Base-by-base conservation (phyloP, 768 basidiomycete species). In the Leccinum disarticulatum region DNA sequence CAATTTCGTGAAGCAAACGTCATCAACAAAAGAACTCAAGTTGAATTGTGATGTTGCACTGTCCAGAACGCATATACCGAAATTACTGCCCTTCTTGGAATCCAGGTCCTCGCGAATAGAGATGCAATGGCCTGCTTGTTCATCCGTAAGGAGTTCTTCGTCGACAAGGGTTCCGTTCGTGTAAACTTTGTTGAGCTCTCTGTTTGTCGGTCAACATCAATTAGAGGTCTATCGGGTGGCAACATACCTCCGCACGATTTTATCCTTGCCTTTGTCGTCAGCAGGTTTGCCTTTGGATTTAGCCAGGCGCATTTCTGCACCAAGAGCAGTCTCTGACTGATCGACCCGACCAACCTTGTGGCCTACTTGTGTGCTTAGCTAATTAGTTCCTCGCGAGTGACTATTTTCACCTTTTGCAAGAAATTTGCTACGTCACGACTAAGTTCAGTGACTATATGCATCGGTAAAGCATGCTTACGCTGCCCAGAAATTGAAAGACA, bases 291-390 rank as follows among this genome's bases (percentile, higher is more conserved):
- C 75, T 62, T 77, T 80, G 15, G 75, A 75, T 66, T 90, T 90
- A 22, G 92, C 91, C 60, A 90, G 73, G 30, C 96, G 88, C 91
- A 98, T 96, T 74, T 98, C 96, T 22, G 93, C 93, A 25, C 96
- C 97, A 11, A 99, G 87, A 0, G 95, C 95, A 0, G 97, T 99
- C 77, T 99, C 97, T 1, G 89, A 86, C 73, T 99, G 97, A 69
- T 98, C 96, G 17, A 99, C 97, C 13, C 92, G 87, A 7, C 97
- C 97, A 55, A 99, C 93, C 74, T 95, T 95, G 76, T 95, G 90
- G 0, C 93, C 91, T 90, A 27, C 9, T 10, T 8, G 2, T 38
- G 3, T 8, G 52, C 60, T 50, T 15, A 65, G 53, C 14, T 17
- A 41, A 46, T 1, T 6, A 8, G 0, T 25, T 17, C 1, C 4